These are phyloP conservation scores for Ajuga reptans DNA, from an alignment of 305 asterid species.

Conservation along the genomic window DNA sequence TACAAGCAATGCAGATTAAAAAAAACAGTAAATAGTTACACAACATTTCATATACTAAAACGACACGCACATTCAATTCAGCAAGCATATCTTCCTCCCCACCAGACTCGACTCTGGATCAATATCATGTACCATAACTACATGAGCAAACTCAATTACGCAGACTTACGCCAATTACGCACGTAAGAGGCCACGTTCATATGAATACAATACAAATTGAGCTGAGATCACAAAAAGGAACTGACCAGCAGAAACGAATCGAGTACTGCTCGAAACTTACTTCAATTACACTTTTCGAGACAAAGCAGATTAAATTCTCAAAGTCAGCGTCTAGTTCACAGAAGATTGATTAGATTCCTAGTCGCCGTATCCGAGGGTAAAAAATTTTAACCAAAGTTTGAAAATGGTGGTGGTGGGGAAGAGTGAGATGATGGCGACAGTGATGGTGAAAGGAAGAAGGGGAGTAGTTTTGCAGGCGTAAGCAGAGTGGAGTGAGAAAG, in stretches of 20 bases:
- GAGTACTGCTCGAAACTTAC: neutral
- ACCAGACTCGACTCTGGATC: neutral
- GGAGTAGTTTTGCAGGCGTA: neutral
- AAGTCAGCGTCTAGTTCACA: constrained; percentile 19
- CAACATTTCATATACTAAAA: neutral
- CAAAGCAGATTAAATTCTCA: neutral
- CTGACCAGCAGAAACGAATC: neutral
- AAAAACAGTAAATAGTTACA: neutral
- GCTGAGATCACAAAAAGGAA: neutral
- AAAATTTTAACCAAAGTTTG: neutral
- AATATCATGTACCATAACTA: neutral
- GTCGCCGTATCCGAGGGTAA: constrained; percentile 6
- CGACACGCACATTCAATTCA: neutral
- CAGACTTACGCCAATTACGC: neutral
- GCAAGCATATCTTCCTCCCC: neutral
- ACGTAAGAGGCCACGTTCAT: neutral
- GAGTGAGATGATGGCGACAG: constrained; percentile 24
- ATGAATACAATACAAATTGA: neutral
- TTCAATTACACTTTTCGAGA: neutral
- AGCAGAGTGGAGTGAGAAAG: constrained; percentile 19
- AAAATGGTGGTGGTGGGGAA: constrained; percentile 28
- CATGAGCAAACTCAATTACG: neutral
- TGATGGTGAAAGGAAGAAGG: constrained; percentile 20
- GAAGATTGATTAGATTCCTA: constrained; percentile 19
- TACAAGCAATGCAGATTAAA: constrained; percentile 21